Base-by-base conservation (phyloP, 2,329 filamentous ascomycete genomes). In the Alternaria dauci region DNA sequence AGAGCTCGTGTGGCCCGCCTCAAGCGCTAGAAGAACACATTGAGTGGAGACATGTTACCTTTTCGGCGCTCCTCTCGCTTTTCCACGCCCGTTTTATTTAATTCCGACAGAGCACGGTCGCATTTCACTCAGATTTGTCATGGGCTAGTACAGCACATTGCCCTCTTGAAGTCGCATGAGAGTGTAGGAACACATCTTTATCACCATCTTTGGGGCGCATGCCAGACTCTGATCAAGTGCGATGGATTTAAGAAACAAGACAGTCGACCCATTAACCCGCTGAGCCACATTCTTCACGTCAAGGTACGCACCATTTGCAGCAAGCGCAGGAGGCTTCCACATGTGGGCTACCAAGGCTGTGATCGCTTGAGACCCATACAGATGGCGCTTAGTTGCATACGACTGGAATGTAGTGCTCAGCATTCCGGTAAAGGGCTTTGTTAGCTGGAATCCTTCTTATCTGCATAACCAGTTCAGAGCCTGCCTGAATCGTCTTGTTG, bases 331-430 rank as follows among this genome's bases (percentile, higher is more conserved):
- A n/a, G 48, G 23, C 25, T 25, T 52, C 25, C 48, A 52, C 20
- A 18, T 34, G 52, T 54, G 16, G 30, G 1, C 11, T 54, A 44
- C 30, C 28, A 38, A 54, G 30, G 41, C 23, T 52, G 48, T 26
- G 32, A 39, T 36, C 4, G 38, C 11, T 36, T 5, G 23, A 52
- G 34, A 28, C 28, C 52, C 41, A 54, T 41, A 8, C 30, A 44
- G 41, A 18, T 28, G 52, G 52, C 52, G 52, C 52, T 54, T 54
- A 54, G 41, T 18, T 46, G 28, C 30, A 54, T 46, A 14, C 11
- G 30, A 43, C 30, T 36, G 11, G 34, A 32, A 52, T 18, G 6
- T 39, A 20, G 25, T 28, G 16, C 36, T 52, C 50, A 41, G 50
- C 50, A 25, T 28, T 41, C 6, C 28, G 2, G 20, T 20, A 4